These are phyloP conservation scores for Craterostigma plantagineum DNA, from an alignment of 257 asterid genomes.

Conservation along the genomic window DNA sequence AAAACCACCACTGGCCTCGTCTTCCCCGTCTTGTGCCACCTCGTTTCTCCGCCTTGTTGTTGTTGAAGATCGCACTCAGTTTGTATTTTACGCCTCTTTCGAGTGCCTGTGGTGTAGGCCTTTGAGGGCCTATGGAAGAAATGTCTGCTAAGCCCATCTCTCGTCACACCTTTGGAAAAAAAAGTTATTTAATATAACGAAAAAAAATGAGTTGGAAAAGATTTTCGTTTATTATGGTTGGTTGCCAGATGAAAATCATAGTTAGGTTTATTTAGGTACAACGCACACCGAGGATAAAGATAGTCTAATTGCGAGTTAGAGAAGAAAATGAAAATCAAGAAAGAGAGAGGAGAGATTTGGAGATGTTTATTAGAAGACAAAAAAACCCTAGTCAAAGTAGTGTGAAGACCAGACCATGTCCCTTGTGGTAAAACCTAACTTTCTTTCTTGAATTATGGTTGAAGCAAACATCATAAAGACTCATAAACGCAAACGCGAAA, in stretches of 20 bases:
- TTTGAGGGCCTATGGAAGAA: slow-evolving; percentile 97
- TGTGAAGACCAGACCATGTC: background rate
- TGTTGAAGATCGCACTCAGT: slow-evolving; percentile 62
- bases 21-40: slow-evolving; percentile 99
- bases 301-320: background rate
- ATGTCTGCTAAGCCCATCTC: slow-evolving; percentile 86
- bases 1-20: slow-evolving; percentile 84
- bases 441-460: background rate
- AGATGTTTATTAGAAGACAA: slow-evolving; percentile 5
- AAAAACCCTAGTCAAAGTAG: slow-evolving; percentile 20
- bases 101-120: slow-evolving; percentile 96
- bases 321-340: slow-evolving; percentile 2
- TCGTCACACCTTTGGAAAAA: slow-evolving; percentile 54
- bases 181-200: background rate
- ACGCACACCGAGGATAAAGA: slow-evolving; percentile 10
- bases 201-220: background rate
- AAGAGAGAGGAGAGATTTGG: slow-evolving; percentile 1
- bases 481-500: background rate
- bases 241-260: slow-evolving; percentile 12
- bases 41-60: slow-evolving; percentile 76
- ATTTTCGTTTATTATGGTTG: background rate
- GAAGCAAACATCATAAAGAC: background rate
- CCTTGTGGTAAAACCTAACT: slow-evolving; percentile 2
- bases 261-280: slow-evolving; percentile 49
- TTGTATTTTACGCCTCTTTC: slow-evolving; percentile 85